phyloP scores from a whole-genome alignment of 345 rosid genomes.

The Raphanus sativus region DNA sequence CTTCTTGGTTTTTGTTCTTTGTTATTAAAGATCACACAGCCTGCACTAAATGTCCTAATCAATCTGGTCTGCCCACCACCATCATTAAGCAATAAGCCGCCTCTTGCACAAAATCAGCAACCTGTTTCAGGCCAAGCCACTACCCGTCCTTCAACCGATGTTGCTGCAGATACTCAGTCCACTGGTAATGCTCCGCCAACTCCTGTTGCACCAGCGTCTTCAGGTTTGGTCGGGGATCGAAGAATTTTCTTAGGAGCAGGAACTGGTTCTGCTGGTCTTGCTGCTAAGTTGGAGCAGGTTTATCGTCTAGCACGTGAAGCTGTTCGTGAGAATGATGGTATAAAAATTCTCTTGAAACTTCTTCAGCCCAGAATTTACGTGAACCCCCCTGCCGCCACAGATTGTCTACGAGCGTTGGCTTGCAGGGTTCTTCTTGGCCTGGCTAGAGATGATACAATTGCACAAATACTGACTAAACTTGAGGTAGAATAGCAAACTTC shows the following conservation, averaged over 20 bases:
- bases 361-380: slow-evolving; percentile 88
- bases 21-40: slow-evolving; percentile 80
- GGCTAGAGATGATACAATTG: slow-evolving; percentile 95
- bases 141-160: slow-evolving; percentile 45
- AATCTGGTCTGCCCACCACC: slow-evolving; percentile 99
- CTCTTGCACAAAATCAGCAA: slow-evolving; percentile 40
- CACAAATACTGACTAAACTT: slow-evolving; percentile 95
- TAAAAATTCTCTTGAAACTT: slow-evolving; percentile 92
- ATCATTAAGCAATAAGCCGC: slow-evolving; percentile 85
- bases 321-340: slow-evolving; percentile 95
- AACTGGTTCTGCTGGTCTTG: slow-evolving; percentile 96
- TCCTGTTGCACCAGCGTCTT: slow-evolving; percentile 54
- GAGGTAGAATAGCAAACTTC: slow-evolving; percentile 54
- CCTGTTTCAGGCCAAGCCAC: slow-evolving; percentile 46
- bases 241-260: slow-evolving; percentile 94
- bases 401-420: slow-evolving; percentile 92
- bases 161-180: slow-evolving; percentile 44
- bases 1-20: slow-evolving; percentile 28
- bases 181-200: slow-evolving; percentile 52
- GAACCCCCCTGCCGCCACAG: slow-evolving; percentile 79
- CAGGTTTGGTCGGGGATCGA: slow-evolving; percentile 95
- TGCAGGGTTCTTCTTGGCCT: slow-evolving; percentile 96
- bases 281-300: slow-evolving; percentile 95
- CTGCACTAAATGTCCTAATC: slow-evolving; percentile 85
- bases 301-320: slow-evolving; percentile 95